Base-by-base conservation (phyloP, 345 rosid species). In the Ceriops decandra region DNA sequence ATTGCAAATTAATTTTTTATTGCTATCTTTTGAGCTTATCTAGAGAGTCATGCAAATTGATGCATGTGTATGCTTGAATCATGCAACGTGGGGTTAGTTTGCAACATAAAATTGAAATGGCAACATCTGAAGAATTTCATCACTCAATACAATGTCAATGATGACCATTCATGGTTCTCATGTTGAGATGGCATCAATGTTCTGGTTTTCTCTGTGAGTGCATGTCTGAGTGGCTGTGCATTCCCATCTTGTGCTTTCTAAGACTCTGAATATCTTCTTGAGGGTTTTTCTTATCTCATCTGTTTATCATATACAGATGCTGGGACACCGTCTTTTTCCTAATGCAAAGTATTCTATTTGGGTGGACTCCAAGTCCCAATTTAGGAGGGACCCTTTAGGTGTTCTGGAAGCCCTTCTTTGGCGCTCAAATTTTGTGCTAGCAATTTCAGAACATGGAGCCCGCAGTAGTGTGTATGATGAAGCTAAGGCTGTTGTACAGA, bases 311-410 rank as follows among this genome's bases (percentile, higher is more conserved):
- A 63, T 11, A 74, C 81, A 93, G 98, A 93, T 93, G 98, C 74
- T 93, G 86, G 83, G 85, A 0, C 98, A 93, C 80, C 96, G 96
- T 7, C 96, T 93, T 63, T 91, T 93, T 84, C 89, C 97, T 42
- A 67, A 72, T 7, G 84, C 93, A 7, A 86, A 83, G 82, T 91
- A 86, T 74, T 91, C 97, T 22, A 82, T 91, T 59, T 93, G 98
- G 98, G 98, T 93, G 42, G 98, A 93, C 74, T 93, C 98, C 6
- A 93, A 93, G 79, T 91, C 97, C 69, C 97, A 93, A 79, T 91
- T 93, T 65, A 85, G 98, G 71, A 93, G 97, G 76, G 98, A 93
- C 47, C 97, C 98, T 70, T 71, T 93, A 15, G 97, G 96, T 56
- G 97, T 91, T 47, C 52, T 91, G 63, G 97, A 93, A 69, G 92